phyloP scores from a whole-genome alignment of 306 rosid genomes.

The Calophaca sinica region DNA sequence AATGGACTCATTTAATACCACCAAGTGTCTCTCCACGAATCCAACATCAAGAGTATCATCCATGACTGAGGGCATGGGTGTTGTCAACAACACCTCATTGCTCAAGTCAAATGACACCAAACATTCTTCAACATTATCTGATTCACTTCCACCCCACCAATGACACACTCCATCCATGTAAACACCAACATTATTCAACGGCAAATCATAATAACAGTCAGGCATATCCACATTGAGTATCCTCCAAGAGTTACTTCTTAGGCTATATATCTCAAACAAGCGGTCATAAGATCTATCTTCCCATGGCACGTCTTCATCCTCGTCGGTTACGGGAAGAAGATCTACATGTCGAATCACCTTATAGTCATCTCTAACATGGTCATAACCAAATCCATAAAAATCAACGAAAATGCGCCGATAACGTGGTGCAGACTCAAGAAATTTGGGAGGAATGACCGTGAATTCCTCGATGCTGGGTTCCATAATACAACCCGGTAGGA shows the following conservation, averaged over 20 bases:
- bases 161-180: too few relatives aligned
- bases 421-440: background rate
- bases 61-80: background rate
- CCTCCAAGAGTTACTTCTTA: too few relatives aligned
- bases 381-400: conserved; percentile 8
- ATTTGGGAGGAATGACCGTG: background rate
- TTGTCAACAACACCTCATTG: background rate
- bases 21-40: too few relatives aligned
- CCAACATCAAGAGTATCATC: too few relatives aligned
- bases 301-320: too few relatives aligned
- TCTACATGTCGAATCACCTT: background rate
- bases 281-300: too few relatives aligned
- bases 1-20: too few relatives aligned
- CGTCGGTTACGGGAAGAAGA: background rate
- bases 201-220: too few relatives aligned
- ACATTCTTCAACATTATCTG: background rate
- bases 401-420: background rate
- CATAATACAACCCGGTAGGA: background rate
- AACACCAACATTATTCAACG: too few relatives aligned
- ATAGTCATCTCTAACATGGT: background rate
- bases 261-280: too few relatives aligned
- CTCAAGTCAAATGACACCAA: conserved; percentile 3
- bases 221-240: too few relatives aligned
- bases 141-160: too few relatives aligned
- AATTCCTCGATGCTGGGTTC: background rate